phyloP scores from a whole-genome alignment of 805 yeast species.

The Saccharomycopsis vini region DNA sequence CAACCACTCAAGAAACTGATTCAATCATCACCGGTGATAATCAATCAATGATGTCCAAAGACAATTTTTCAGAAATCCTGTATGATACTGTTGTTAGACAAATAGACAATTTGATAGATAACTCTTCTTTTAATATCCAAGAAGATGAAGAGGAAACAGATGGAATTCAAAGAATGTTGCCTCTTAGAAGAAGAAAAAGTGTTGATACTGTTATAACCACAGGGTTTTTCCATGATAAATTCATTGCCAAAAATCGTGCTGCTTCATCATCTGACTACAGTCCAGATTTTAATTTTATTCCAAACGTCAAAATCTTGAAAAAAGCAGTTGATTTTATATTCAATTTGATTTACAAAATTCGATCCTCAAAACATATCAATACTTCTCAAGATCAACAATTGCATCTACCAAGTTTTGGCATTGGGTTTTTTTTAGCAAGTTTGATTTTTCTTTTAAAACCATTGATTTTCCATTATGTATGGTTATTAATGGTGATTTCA shows the following conservation, averaged over 20 bases:
- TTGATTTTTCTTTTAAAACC: slow-evolving; percentile 4
- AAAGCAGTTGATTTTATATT: neutral
- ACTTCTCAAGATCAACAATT: slow-evolving; percentile 1
- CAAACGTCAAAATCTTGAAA: neutral
- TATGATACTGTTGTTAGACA: too few species aligned
- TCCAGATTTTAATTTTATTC: too few species aligned
- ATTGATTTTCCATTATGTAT: slow-evolving; percentile 2
- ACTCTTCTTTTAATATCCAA: too few species aligned
- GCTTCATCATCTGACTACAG: too few species aligned
- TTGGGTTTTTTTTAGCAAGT: slow-evolving; percentile 4
- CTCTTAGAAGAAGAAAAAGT: slow-evolving; percentile 4
- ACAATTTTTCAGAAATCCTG: too few species aligned
- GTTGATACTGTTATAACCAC: slow-evolving; percentile 15
- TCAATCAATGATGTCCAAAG: too few species aligned
- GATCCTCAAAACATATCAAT: slow-evolving; percentile 1
- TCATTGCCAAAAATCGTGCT: slow-evolving; percentile 1
- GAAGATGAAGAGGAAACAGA: too few species aligned
- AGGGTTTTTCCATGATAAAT: slow-evolving; percentile 15
- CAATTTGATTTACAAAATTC: neutral
- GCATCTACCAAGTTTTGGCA: slow-evolving; percentile 13
- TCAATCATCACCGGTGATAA: too few species aligned
- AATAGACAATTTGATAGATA: too few species aligned
- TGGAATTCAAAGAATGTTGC: too few species aligned
- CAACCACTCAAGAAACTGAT: too few species aligned
- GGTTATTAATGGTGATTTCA: neutral